Conservation (phyloP, 1,139 yeast genomes). For the Blastobotrys petasosporus region DNA sequence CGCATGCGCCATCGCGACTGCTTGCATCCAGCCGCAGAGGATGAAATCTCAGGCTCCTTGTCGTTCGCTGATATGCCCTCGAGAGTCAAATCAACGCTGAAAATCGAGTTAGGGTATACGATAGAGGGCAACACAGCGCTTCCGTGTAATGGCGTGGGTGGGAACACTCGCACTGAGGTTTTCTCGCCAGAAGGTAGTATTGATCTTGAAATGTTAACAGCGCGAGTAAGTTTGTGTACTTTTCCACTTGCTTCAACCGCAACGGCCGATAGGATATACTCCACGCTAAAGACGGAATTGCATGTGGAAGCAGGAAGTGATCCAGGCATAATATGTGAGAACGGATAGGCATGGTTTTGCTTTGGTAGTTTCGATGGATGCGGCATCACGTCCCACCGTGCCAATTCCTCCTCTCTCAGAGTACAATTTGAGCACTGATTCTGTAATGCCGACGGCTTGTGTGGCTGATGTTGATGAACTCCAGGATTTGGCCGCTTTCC, state of each 20-base stretch:
- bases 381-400: slow-evolving; percentile 81
- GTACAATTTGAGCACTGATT: slow-evolving; percentile 45
- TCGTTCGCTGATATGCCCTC: slow-evolving; percentile 57
- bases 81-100: slow-evolving; percentile 73
- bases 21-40: slow-evolving; percentile 1
- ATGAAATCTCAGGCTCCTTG: not conserved
- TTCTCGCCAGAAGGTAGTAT: slow-evolving; percentile 77
- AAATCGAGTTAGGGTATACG: slow-evolving; percentile 77
- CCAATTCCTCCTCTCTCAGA: slow-evolving; percentile 52
- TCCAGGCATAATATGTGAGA: slow-evolving; percentile 89
- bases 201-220: slow-evolving; percentile 72
- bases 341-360: slow-evolving; percentile 85
- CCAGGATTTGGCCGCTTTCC: slow-evolving; percentile 4
- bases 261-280: slow-evolving; percentile 67
- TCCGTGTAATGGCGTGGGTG: slow-evolving; percentile 89
- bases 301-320: slow-evolving; percentile 76
- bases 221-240: slow-evolving; percentile 44
- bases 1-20: slow-evolving; percentile 89
- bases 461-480: slow-evolving; percentile 12
- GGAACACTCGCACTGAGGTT: slow-evolving; percentile 83
- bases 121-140: slow-evolving; percentile 84
- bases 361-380: slow-evolving; percentile 46
- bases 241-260: slow-evolving; percentile 41
- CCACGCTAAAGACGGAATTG: slow-evolving; percentile 49
- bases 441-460: not conserved